Percentiles rank a stretch among this genome's conserved stretches.
Conservation (phyloP, 495 filamentous ascomycete genomes). For the Polyplosphaeria fusca region DNA sequence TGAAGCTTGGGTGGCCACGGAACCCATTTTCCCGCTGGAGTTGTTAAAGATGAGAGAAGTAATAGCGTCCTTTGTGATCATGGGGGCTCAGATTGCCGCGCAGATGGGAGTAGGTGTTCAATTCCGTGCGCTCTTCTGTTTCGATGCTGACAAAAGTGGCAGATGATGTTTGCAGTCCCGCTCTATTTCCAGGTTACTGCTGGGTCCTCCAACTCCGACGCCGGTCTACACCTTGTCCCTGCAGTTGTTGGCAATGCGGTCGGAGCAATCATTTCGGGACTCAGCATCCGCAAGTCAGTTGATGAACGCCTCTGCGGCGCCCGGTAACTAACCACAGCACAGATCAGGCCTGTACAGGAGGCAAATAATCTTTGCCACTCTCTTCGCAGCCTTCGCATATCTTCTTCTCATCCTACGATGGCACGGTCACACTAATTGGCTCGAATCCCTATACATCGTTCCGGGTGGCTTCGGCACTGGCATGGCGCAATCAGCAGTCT, state of each 20-base stretch:
- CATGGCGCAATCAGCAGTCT: constrained; percentile 26
- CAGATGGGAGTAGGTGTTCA: constrained; percentile 56
- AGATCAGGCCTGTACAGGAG: constrained; percentile 60
- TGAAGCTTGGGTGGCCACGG: constrained; percentile 51
- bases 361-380: constrained; percentile 51
- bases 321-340: no score
- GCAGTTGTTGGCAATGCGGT: constrained; percentile 64
- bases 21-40: constrained; percentile 62
- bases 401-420: constrained; percentile 56
- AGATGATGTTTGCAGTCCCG: constrained; percentile 59
- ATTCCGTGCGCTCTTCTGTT: constrained; percentile 28
- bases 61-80: constrained; percentile 53
- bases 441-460: constrained; percentile 62
- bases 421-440: constrained; percentile 58
- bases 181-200: constrained; percentile 68
- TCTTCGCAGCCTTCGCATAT: constrained; percentile 53
- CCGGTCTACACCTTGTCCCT: constrained; percentile 62
- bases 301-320: no score
- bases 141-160: not conserved
- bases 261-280: constrained; percentile 59
- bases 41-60: constrained; percentile 57
- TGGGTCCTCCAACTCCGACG: constrained; percentile 51
- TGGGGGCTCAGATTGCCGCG: constrained; percentile 52
- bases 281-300: constrained; percentile 49
- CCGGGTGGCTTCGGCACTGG: constrained; percentile 43